Conservation (phyloP, 1,284 basidiomycete genomes). For the Veloboletus limbatus region DNA sequence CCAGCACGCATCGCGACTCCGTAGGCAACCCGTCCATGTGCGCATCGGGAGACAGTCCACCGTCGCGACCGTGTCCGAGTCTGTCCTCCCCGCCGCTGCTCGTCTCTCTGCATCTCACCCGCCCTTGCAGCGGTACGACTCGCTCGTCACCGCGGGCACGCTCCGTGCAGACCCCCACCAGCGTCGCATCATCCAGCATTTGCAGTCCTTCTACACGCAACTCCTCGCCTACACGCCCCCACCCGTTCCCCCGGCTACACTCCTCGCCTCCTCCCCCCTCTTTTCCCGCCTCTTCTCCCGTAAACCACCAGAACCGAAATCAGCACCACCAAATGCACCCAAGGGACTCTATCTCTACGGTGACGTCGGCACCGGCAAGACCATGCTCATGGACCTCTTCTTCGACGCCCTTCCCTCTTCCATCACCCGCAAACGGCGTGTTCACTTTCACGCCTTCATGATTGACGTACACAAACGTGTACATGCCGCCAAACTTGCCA, state of each 20-base stretch:
- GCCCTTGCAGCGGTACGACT: constrained; percentile 72
- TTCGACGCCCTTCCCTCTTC: constrained; percentile 83
- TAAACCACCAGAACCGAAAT: no score
- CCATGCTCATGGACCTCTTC: constrained; percentile 99
- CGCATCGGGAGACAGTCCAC: constrained; percentile 16
- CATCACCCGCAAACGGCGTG: constrained; percentile 76
- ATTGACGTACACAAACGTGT: constrained; percentile 95
- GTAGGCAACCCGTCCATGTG: neutral
- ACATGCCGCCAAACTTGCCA: constrained; percentile 72
- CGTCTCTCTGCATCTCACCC: constrained; percentile 17
- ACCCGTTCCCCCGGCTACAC: constrained; percentile 36
- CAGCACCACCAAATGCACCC: constrained; percentile 58
- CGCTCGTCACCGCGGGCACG: constrained; percentile 68
- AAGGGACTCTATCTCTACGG: constrained; percentile 96
- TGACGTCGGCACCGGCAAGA: constrained; percentile 95
- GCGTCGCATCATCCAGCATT: constrained; percentile 75
- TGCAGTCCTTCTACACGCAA: constrained; percentile 79
- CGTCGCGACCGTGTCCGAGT: constrained; percentile 1
- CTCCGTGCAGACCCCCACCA: constrained; percentile 84
- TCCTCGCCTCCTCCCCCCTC: constrained; percentile 11
- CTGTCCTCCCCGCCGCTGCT: neutral
- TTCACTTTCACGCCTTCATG: constrained; percentile 99
- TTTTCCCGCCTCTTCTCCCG: constrained; percentile 64
- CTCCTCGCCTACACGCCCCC: constrained; percentile 74
- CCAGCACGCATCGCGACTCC: constrained; percentile 1